Evolutionary conservation across 495 filamentous ascomycete genomes (phyloP), one percentile per base, ranked within the genome.

Genomic region (Glarea lozoyensis): DNA sequence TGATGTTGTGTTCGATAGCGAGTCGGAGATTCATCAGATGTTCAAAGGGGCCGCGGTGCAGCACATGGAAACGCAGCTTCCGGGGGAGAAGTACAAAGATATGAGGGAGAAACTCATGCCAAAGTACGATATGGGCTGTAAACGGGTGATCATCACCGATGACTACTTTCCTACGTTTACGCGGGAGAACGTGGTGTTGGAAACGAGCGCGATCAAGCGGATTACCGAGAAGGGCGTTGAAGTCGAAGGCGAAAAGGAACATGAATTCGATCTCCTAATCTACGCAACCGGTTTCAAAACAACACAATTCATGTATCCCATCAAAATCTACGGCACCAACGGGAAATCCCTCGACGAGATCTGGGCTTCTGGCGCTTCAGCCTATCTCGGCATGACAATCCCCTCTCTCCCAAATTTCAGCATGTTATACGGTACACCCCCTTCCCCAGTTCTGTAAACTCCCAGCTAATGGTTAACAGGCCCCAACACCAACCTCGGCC

Each of bases 201-300:
- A 79, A 45, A 76, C 71, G 0, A 21, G 61, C 2, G 43, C 40
- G 0, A 76, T 79, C 38, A 34, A 45, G 2, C 45, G 55, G 2
- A 63, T 77, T 22, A 72, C 64, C 0, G 47, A 46, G 9, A 61
- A 46, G 0, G 68, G 70, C 0, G 65, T 79, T 19, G 50, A 66
- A 18, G 60, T 74, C 9, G 61, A 61, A 1, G 61, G 50, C 10
- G 58, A 43, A 1, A 53, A 57, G 0, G 57, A 60, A 23, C 50
- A 62, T 30, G 63, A 69, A n/a, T 71, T 66, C 49, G 75, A 79
- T 48, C 41, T 76, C 7, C 59, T 79, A 7, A 56, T 79, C 24
- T 53, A 67, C 10, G 75, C 73, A 0, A 78, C 73, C 1, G 75
- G 75, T 0, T 78, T 80, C 60, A 61, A 60, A 15, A 67, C 73